Base-by-base conservation (phyloP, 106 monocot genomes). In the Triglochin maritima region DNA sequence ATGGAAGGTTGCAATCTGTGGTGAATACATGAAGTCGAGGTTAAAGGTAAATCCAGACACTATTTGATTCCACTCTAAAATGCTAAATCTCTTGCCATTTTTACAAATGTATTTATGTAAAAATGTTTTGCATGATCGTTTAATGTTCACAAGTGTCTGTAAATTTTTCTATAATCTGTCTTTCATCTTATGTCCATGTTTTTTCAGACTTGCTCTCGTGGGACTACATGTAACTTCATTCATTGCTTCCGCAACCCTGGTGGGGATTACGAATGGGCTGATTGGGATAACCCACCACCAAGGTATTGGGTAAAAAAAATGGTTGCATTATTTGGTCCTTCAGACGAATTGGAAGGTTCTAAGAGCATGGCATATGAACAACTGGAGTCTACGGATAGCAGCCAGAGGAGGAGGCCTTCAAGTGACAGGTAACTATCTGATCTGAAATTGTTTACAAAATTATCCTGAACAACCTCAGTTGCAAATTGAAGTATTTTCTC, bases 201-300 rank as follows among this genome's bases (percentile, higher is more conserved):
- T 76, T 68, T 11, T 16, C 78, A 98, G 98, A 89, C 81, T 41
- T 98, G 98, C 64, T 92, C 92, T 29, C 88, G 70, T 69, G 98
- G 98, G 81, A 84, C 70, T 78, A 76, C 91, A 47, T 98, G 98
- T 72, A 98, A 98, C 79, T 98, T 98, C 68, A 82, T 98, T 60
- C 98, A 98, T 50, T 98, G 98, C 68, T 98, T 98, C 68, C 83
- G 84, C 56, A 98, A 98, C 48, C 98, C 98, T 76, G 92, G 98
- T 65, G 98, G 98, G 17, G 98, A 92, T 59, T 98, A 98, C 78
- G 98, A 98, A 60, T 98, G 98, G 98, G 92, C 98, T 67, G 88
- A 98, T 71, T 98, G 87, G 88, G 98, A 98, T 72, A 88, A 86
- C 43, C 86, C 88, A 69, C 98, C 98, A 13, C 98, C 98, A 6